phyloP scores from a whole-genome alignment of 2,329 filamentous ascomycete genomes.

The Hymenoscyphus infarciens region DNA sequence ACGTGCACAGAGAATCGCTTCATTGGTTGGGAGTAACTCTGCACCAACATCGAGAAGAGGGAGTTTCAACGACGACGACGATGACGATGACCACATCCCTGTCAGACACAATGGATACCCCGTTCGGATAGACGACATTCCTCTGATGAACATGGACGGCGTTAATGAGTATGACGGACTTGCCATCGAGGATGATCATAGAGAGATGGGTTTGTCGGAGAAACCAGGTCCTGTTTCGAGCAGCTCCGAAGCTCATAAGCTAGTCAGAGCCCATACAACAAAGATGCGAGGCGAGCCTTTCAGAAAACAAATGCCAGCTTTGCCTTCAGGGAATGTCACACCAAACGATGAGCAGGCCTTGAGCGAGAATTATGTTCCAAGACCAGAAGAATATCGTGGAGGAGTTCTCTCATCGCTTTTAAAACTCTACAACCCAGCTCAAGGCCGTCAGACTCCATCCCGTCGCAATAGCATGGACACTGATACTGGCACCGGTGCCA shows the following conservation, averaged over 20 bases:
- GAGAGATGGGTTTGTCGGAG: conserved; percentile 22
- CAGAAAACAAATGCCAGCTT: conserved; percentile 17
- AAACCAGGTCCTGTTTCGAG: conserved; percentile 20
- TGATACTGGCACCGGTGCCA: conserved; percentile 14
- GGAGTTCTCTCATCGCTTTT: conserved; percentile 71
- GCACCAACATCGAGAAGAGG: conserved; percentile 33
- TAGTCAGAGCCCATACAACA: conserved; percentile 41
- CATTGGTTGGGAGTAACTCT: conserved; percentile 32
- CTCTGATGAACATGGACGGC: conserved; percentile 31
- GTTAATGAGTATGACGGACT: conserved; percentile 26
- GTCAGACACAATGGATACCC: conserved; percentile 20
- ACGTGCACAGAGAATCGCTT: conserved; percentile 32
- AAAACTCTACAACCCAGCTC: conserved; percentile 60
- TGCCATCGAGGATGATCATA: conserved; percentile 26
- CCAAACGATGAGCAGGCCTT: conserved; percentile 41
- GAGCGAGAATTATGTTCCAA: conserved; percentile 61
- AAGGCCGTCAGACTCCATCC: conserved; percentile 27
- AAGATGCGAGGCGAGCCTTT: conserved; percentile 22
- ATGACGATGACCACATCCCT: conserved; percentile 18
- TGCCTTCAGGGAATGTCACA: conserved; percentile 45
- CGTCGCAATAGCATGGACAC: conserved; percentile 30
- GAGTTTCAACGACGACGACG: conserved; percentile 30
- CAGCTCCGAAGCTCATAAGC: conserved; percentile 42
- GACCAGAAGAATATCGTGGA: conserved; percentile 65
- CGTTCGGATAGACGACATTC: conserved; percentile 34